Evolutionary conservation across 768 basidiomycete species (phyloP).

Genomic region (Calvatia gigantea): DNA sequence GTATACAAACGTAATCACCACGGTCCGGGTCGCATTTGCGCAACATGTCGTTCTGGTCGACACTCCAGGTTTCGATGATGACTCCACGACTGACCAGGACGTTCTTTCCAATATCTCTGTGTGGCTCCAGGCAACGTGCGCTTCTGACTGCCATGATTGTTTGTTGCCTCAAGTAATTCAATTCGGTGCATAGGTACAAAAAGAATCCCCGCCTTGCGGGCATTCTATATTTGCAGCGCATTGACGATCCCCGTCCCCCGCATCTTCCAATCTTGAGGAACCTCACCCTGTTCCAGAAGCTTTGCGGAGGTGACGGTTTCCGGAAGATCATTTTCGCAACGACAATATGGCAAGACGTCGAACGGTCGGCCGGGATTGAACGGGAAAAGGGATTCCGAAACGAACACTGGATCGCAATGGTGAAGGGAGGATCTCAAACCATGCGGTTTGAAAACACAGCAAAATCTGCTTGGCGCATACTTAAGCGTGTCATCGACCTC

Average conservation of each 20-base stretch:
- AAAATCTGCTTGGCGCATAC: neutral
- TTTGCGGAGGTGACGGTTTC: constrained; percentile 48
- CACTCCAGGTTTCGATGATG: constrained; percentile 21
- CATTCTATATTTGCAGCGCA: constrained; percentile 44
- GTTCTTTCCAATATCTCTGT: constrained; percentile 21
- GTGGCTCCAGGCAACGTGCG: constrained; percentile 24
- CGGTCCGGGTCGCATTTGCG: neutral
- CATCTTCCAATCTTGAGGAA: constrained; percentile 47
- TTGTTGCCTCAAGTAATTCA: neutral
- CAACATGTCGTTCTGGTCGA: constrained; percentile 2
- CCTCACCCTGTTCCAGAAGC: constrained; percentile 46
- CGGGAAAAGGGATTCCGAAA: neutral
- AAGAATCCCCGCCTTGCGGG: constrained; percentile 3
- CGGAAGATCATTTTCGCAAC: constrained; percentile 50
- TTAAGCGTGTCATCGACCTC: neutral
- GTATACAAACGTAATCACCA: neutral
- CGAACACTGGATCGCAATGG: neutral
- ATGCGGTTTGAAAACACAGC: neutral
- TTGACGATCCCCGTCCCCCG: constrained; percentile 46
- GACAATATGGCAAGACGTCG: constrained; percentile 40
- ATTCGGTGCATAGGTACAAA: neutral
- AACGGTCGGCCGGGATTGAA: neutral
- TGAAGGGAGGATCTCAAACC: neutral
- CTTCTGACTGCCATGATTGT: neutral
- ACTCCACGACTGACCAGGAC: constrained; percentile 18